These are phyloP conservation scores for Stemphylium vesicarium DNA, from an alignment of 2,329 filamentous ascomycete species.

Conservation along the genomic window DNA sequence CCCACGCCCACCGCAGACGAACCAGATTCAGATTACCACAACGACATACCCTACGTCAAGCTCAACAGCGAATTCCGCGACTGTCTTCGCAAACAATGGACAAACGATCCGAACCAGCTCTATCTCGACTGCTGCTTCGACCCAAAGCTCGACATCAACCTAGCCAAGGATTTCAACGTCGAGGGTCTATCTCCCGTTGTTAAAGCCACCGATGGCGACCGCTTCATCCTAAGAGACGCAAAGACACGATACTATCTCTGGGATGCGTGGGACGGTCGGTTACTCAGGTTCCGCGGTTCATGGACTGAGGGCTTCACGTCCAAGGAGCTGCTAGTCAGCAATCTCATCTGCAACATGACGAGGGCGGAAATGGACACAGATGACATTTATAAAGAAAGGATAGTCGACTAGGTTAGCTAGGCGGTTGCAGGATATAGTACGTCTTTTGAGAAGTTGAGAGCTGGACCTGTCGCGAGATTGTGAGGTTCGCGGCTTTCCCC, in stretches of 20 bases:
- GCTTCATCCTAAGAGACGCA: slow-evolving; percentile 9
- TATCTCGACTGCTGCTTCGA: slow-evolving; percentile 8
- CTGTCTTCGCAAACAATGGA: slow-evolving; percentile 4
- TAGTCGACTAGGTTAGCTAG: neutral
- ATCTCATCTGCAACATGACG: slow-evolving; percentile 7
- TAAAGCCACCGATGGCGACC: slow-evolving; percentile 2
- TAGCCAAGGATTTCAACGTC: slow-evolving; percentile 13
- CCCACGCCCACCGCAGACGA: neutral
- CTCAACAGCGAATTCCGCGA: slow-evolving; percentile 6
- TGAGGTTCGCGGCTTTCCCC: neutral
- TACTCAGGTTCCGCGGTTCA: slow-evolving; percentile 5
- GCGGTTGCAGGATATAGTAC: neutral
- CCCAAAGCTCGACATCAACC: neutral
- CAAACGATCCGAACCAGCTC: slow-evolving; percentile 12
- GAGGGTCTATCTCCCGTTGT: slow-evolving; percentile 10
- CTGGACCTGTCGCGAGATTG: neutral
- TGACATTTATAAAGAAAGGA: neutral
- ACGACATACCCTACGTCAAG: slow-evolving; percentile 9
- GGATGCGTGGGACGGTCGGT: slow-evolving; percentile 10
- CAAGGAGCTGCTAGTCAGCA: slow-evolving; percentile 11
- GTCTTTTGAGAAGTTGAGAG: neutral
- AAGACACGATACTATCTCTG: slow-evolving; percentile 9
- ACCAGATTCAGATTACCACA: neutral
- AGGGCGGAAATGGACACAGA: slow-evolving; percentile 7
- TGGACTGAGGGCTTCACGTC: slow-evolving; percentile 8